Evolutionary conservation across 352 stramenopile species (phyloP).

Genomic region (Pythium coloratum): DNA sequence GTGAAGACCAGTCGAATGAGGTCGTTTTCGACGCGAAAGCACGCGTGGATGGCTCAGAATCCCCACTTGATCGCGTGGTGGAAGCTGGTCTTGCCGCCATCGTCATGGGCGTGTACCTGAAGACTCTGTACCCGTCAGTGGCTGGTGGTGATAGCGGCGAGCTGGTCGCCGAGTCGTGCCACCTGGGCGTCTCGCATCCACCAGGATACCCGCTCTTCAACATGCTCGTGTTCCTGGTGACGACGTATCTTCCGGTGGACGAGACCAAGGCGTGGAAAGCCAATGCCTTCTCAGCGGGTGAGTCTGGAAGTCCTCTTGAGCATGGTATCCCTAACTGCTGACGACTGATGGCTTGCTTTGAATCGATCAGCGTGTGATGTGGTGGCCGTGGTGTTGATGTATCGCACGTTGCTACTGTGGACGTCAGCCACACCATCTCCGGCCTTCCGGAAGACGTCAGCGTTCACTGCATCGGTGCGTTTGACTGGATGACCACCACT

Average conservation of each 20-base stretch:
- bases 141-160: constrained; percentile 91
- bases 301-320: neutral
- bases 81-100: constrained; percentile 6
- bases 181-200: constrained; percentile 92
- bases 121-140: constrained; percentile 85
- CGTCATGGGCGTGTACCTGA: constrained; percentile 55
- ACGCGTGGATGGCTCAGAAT: neutral
- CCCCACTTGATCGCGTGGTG: neutral
- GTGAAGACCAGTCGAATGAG: constrained; percentile 8
- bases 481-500: neutral
- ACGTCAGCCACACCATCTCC: constrained; percentile 18
- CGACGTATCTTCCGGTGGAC: constrained; percentile 33
- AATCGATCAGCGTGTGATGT: constrained; percentile 50
- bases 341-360: neutral
- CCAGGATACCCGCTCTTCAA: constrained; percentile 95
- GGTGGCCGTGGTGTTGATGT: constrained; percentile 51
- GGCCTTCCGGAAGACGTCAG: constrained; percentile 30
- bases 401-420: constrained; percentile 53
- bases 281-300: constrained; percentile 88
- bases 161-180: constrained; percentile 93
- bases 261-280: constrained; percentile 74
- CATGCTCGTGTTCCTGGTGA: constrained; percentile 81
- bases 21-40: neutral
- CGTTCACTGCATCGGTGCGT: constrained; percentile 54
- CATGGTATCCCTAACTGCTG: too few relatives aligned